Evolutionary conservation across 2,329 filamentous ascomycete genomes (phyloP), one percentile per base, ranked within the genome.

Genomic region (Epichloe festucae): DNA sequence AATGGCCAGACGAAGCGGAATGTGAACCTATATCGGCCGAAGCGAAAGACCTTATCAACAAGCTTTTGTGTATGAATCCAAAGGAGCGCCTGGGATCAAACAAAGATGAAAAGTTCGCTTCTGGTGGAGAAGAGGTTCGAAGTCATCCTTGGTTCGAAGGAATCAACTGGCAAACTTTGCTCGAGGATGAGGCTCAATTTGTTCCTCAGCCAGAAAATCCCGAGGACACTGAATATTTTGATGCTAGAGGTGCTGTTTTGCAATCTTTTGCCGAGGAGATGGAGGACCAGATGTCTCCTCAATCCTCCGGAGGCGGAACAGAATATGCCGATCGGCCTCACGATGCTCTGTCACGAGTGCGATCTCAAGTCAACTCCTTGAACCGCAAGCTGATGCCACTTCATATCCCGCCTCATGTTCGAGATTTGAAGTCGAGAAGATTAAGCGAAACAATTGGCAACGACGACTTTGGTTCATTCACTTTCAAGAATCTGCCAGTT

Each of bases 171-270:
- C 85, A 89, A 27, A 88, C 84, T 0, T 70, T 98, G 19, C 77
- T 95, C n/a, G 85, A 97, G 62, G 91, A 97, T 57, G 90, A 96
- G 62, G 89, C 94, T 3, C 89, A 95, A 53, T 98, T 98, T 64
- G 85, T 98, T 11, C 93, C 93, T 0, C 86, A 87, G 41, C 84
- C 87, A 1, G 89, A 95, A 62, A 91, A 98, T 59, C 90, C 89
- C 0, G 93, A 98, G 65, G 91, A 98, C 62, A 98, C 93, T 0
- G 94, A 98, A 63, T 98, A 98, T 63, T 98, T 98, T 60, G 93
- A 98, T 69, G 71, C 88, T 21, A 81, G 93, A 57, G 93, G 93
- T 31, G 93, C 93, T 15, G 94, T 89, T 1, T 76, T 97, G 58
- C 88, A 95, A 61, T 87, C 87, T 3, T 98, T 98, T 65, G 84